Conservation (phyloP, 1,284 basidiomycete genomes). For the Retiboletus flavoniger region DNA sequence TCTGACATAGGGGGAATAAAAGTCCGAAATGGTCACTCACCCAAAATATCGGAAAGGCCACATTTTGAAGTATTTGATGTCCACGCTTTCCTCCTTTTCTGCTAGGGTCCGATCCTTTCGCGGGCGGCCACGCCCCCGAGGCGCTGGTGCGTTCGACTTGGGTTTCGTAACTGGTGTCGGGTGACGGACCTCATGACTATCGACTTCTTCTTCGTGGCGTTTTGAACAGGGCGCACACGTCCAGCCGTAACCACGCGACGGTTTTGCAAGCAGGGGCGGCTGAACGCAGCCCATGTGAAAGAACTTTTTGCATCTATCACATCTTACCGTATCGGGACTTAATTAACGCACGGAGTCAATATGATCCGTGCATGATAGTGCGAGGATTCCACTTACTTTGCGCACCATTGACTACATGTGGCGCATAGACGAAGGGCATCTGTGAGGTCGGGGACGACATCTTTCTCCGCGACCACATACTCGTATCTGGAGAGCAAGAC, state of each 20-base stretch:
- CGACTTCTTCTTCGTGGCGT: slow-evolving; percentile 85
- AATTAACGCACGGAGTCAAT: slow-evolving; percentile 31
- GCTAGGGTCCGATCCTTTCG: slow-evolving; percentile 66
- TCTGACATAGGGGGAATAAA: slow-evolving; percentile 4
- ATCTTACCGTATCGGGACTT: slow-evolving; percentile 88
- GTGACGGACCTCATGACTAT: slow-evolving; percentile 64
- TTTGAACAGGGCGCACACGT: slow-evolving; percentile 92
- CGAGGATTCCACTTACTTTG: slow-evolving; percentile 57
- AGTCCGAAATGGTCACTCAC: slow-evolving; percentile 45
- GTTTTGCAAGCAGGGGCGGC: slow-evolving; percentile 93
- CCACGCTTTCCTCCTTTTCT: slow-evolving; percentile 73
- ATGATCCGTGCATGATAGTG: slow-evolving; percentile 17
- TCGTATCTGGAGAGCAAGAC: slow-evolving; percentile 84
- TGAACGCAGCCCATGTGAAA: slow-evolving; percentile 96
- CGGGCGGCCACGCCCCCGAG: slow-evolving; percentile 66
- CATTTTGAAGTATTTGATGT: slow-evolving; percentile 82
- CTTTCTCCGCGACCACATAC: slow-evolving; percentile 92
- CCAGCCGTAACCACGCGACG: slow-evolving; percentile 97
- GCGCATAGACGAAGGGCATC: slow-evolving; percentile 84
- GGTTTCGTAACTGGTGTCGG: slow-evolving; percentile 50
- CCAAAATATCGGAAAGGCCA: slow-evolving; percentile 98
- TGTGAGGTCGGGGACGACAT: slow-evolving; percentile 87
- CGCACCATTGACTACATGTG: slow-evolving; percentile 85
- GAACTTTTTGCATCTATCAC: slow-evolving; percentile 90
- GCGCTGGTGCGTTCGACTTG: slow-evolving; percentile 69